A percentile compares a stretch with the other conserved stretches of the same genome.
Evolutionary conservation across 768 basidiomycete genomes (phyloP).

Genomic region (Phaeotremella skinneri): DNA sequence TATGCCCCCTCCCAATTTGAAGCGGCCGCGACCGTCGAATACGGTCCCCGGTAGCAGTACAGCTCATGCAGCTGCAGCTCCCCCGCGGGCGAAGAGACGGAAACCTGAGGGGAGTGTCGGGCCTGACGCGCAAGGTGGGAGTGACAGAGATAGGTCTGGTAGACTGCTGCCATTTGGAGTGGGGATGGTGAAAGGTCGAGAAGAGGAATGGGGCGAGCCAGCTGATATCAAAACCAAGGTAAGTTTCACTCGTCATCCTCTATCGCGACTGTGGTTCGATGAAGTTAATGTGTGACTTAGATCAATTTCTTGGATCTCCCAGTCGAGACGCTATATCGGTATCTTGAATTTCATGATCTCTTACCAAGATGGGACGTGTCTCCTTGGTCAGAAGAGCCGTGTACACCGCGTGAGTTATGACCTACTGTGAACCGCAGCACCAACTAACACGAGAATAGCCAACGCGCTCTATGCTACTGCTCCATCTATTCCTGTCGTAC

Average conservation of each 20-base stretch:
- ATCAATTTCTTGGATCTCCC: conserved; percentile 45
- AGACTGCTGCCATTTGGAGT: conserved; percentile 13
- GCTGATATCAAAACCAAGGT: conserved; percentile 41
- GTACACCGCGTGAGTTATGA: conserved; percentile 36
- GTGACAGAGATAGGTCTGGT: conserved; percentile 12
- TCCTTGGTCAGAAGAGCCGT: conserved; percentile 47
- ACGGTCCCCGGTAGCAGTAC: background rate
- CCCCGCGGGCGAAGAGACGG: conserved; percentile 25
- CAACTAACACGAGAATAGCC: conserved; percentile 1
- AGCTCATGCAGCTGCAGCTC: conserved; percentile 2
- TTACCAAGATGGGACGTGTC: conserved; percentile 41
- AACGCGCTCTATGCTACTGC: conserved; percentile 13
- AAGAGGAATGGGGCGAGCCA: conserved; percentile 33
- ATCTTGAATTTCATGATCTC: conserved; percentile 42
- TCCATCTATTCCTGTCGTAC: background rate
- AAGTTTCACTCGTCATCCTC: conserved; percentile 8
- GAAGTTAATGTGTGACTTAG: conserved; percentile 11
- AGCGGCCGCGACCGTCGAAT: conserved; percentile 27
- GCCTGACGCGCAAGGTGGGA: conserved; percentile 6
- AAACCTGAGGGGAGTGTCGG: conserved; percentile 28
- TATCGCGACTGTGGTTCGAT: background rate
- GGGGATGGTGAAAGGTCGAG: conserved; percentile 25
- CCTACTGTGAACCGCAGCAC: background rate
- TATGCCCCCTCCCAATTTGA: conserved; percentile 28
- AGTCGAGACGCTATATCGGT: conserved; percentile 40